A percentile compares a stretch with the other conserved stretches of the same genome.
These are phyloP conservation scores for Saccharomyces hybrid DNA, from an alignment of 1,139 yeast genomes.

Conservation along the genomic window DNA sequence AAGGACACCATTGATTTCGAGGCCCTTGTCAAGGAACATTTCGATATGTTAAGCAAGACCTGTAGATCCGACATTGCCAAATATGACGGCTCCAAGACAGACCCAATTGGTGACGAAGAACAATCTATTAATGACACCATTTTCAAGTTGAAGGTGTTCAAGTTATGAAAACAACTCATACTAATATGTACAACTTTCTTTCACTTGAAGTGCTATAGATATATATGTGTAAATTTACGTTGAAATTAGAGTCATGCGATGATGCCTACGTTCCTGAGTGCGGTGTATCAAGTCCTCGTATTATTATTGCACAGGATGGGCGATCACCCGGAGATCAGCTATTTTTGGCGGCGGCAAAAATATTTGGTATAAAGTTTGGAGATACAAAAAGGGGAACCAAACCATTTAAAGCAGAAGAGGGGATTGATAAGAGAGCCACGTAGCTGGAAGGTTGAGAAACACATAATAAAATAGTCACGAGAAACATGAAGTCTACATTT, in stretches of 20 bases:
- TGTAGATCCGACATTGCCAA: slow-evolving; percentile 46
- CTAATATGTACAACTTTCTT: not conserved
- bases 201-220: not conserved
- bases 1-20: slow-evolving; percentile 68
- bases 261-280: not conserved
- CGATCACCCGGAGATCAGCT: not conserved
- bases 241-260: not conserved
- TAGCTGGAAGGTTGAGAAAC: not conserved
- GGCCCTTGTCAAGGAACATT: slow-evolving; percentile 55
- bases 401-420: slow-evolving; percentile 1
- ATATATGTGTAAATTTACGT: slow-evolving; percentile 1
- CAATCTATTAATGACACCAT: slow-evolving; percentile 81
- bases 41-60: slow-evolving; percentile 64
- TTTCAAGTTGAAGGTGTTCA: slow-evolving; percentile 73
- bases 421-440: slow-evolving; percentile 2
- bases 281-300: not conserved
- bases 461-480: slow-evolving; percentile 4
- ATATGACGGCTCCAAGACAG: slow-evolving; percentile 33
- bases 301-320: not conserved
- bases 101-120: slow-evolving; percentile 79
- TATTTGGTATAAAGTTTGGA: not conserved
- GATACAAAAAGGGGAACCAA: slow-evolving; percentile 4
- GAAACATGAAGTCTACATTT: slow-evolving; percentile 30
- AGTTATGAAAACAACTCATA: slow-evolving; percentile 23
- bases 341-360: not conserved